Percentiles rank a stretch among this genome's conserved stretches.
Conservation (phyloP, 768 basidiomycete species). For the Auriscalpium microsporum region DNA sequence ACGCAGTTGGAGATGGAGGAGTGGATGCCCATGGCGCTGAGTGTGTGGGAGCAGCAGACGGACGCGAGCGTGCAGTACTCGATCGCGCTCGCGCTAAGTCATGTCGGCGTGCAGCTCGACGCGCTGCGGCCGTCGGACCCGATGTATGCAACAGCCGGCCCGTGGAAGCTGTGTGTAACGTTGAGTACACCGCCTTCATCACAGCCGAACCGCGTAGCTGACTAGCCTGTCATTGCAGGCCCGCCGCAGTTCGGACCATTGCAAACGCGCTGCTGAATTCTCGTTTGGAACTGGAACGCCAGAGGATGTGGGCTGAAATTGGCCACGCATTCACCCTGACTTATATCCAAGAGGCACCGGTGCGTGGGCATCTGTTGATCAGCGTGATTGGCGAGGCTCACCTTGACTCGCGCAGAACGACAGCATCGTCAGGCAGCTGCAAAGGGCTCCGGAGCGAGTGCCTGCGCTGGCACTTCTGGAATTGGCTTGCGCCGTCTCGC, state of each 20-base stretch:
- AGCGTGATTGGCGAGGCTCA: background rate
- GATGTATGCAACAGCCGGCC: constrained; percentile 27
- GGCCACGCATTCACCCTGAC: constrained; percentile 43
- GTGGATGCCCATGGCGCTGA: constrained; percentile 40
- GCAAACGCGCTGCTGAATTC: constrained; percentile 49
- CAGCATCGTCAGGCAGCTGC: constrained; percentile 40
- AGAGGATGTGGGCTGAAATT: constrained; percentile 63
- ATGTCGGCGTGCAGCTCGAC: constrained; percentile 36
- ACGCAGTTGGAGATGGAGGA: constrained; percentile 31
- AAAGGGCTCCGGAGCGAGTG: constrained; percentile 41
- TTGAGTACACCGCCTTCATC: background rate
- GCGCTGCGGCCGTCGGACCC: constrained; percentile 33
- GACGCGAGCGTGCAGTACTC: constrained; percentile 63
- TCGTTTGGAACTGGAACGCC: constrained; percentile 51
- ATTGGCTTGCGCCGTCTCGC: constrained; percentile 60
- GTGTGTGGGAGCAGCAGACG: constrained; percentile 53
- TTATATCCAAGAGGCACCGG: constrained; percentile 21
- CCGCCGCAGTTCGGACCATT: constrained; percentile 35
- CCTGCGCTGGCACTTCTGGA: constrained; percentile 63
- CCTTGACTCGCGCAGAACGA: constrained; percentile 5
- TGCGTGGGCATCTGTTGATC: background rate
- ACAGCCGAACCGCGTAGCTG: no score
- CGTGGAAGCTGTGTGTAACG: constrained; percentile 33
- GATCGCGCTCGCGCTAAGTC: constrained; percentile 40
- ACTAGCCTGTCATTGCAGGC: constrained; percentile 6